Evolutionary conservation across 805 yeast species (phyloP).

Genomic region (Blastobotrys mokoenaii): DNA sequence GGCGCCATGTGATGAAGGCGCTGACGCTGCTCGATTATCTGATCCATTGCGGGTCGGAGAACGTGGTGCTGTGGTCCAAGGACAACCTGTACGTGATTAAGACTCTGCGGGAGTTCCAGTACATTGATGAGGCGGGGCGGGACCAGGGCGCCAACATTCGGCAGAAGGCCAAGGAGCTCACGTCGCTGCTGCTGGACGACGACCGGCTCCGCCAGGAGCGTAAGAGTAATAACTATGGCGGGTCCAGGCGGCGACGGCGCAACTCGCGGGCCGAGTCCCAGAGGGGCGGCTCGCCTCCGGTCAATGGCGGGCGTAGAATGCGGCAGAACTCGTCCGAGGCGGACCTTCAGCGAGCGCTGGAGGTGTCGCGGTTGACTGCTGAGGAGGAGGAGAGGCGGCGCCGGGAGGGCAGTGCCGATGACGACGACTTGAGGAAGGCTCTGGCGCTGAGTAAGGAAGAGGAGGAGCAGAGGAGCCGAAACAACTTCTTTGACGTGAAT

Average conservation of each 20-base stretch:
- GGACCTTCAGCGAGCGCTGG: slow-evolving; percentile 73
- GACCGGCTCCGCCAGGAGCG: slow-evolving; percentile 73
- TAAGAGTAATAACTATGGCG: slow-evolving; percentile 19
- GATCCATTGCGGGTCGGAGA: slow-evolving; percentile 78
- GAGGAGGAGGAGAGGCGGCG: slow-evolving; percentile 65
- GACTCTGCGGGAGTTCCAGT: slow-evolving; percentile 84
- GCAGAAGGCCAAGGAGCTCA: slow-evolving; percentile 83
- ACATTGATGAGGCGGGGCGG: slow-evolving; percentile 61
- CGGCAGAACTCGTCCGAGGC: slow-evolving; percentile 37
- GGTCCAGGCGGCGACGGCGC: slow-evolving; percentile 15
- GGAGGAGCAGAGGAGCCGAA: slow-evolving; percentile 48
- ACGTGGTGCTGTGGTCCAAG: slow-evolving; percentile 84
- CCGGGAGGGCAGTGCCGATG: slow-evolving; percentile 33
- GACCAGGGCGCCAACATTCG: slow-evolving; percentile 88
- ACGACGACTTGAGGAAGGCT: slow-evolving; percentile 61
- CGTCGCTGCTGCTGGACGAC: slow-evolving; percentile 69
- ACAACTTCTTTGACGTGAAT: slow-evolving; percentile 14
- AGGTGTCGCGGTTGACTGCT: slow-evolving; percentile 71
- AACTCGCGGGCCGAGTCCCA: slow-evolving; percentile 1
- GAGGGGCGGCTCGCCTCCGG: background rate
- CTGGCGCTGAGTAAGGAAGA: slow-evolving; percentile 67
- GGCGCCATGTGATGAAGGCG: slow-evolving; percentile 94
- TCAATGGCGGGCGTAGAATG: background rate
- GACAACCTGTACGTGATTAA: slow-evolving; percentile 83
- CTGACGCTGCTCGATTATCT: slow-evolving; percentile 82